Percentiles rank a stretch among this genome's conserved stretches.
These are phyloP conservation scores for Dalechampia spathulata DNA, from an alignment of 441 rosid genomes.

Conservation along the genomic window DNA sequence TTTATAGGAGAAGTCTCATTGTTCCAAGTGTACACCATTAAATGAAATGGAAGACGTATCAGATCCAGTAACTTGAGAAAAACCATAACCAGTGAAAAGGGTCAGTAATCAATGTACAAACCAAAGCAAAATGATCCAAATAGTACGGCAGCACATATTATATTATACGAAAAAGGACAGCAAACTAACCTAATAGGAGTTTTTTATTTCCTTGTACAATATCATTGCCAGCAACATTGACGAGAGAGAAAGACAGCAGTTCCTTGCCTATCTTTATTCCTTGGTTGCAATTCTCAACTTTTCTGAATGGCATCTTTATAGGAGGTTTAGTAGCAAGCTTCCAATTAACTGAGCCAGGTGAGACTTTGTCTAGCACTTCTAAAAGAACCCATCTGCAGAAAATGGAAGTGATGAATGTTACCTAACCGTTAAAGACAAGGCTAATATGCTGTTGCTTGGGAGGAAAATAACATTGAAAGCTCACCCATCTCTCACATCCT, in stretches of 20 bases:
- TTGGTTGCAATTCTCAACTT: constrained; percentile 96
- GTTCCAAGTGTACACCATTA: too few relatives aligned
- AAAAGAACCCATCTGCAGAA: constrained; percentile 86
- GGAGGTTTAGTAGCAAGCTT: constrained; percentile 88
- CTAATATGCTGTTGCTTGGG: background rate
- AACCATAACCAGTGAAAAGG: background rate
- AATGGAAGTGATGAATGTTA: constrained; percentile 18
- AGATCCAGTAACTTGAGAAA: background rate
- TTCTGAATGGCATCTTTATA: constrained; percentile 89
- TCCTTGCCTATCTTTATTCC: constrained; percentile 74
- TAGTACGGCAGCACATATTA: background rate
- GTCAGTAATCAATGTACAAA: background rate
- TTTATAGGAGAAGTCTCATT: too few relatives aligned
- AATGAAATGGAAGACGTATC: too few relatives aligned
- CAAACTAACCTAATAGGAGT: constrained; percentile 61
- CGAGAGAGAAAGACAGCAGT: constrained; percentile 61
- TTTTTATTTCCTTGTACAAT: constrained; percentile 96
- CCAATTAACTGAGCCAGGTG: constrained; percentile 82
- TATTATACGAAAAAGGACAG: constrained; percentile 1
- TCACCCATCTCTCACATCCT: constrained; percentile 96
- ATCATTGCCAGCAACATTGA: constrained; percentile 96
- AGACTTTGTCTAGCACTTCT: constrained; percentile 82
- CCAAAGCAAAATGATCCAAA: background rate
- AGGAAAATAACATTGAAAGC: constrained; percentile 14
- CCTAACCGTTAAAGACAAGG: background rate